Evolutionary conservation across 2,329 filamentous ascomycete species (phyloP).

Genomic region (Chrysoporthe cubensis): DNA sequence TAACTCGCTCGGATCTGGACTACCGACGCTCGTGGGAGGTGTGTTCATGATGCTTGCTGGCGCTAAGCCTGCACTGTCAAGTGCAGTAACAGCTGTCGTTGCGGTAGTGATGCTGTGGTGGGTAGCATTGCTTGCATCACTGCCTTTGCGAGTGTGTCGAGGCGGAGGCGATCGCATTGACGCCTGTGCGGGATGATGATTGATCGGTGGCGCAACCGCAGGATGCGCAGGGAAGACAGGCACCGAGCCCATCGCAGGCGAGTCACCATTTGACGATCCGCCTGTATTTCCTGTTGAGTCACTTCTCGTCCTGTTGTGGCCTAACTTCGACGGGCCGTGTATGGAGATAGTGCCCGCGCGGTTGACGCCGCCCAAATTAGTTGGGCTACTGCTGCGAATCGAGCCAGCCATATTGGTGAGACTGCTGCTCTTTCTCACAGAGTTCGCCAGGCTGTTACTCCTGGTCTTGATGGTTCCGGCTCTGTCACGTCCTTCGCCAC

Average conservation of each 20-base stretch:
- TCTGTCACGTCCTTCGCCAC: constrained; percentile 28
- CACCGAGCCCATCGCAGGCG: constrained; percentile 13
- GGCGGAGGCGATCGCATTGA: not conserved
- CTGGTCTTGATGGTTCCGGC: constrained; percentile 18
- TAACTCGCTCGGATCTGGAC: constrained; percentile 22
- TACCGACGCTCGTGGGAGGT: constrained; percentile 22
- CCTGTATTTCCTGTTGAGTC: constrained; percentile 25
- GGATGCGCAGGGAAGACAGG: constrained; percentile 26
- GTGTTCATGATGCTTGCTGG: constrained; percentile 18
- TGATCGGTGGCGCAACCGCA: constrained; percentile 24
- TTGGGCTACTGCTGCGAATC: constrained; percentile 14
- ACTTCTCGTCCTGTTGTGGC: constrained; percentile 22
- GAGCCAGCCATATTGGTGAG: constrained; percentile 17
- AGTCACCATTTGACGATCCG: constrained; percentile 15
- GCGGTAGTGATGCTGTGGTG: constrained; percentile 15
- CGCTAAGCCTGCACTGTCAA: constrained; percentile 12
- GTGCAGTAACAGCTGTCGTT: constrained; percentile 5
- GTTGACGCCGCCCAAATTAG: constrained; percentile 7
- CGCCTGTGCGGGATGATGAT: not conserved
- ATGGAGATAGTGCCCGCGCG: constrained; percentile 23
- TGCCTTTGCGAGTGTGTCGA: constrained; percentile 19
- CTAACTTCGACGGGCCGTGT: constrained; percentile 26
- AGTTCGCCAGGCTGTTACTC: constrained; percentile 31
- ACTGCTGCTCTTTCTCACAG: constrained; percentile 27
- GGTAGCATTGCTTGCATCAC: constrained; percentile 24